A percentile compares a stretch with the other conserved stretches of the same genome.
Conservation (phyloP, 2,329 filamentous ascomycete genomes). For the Colletotrichum sublineola region DNA sequence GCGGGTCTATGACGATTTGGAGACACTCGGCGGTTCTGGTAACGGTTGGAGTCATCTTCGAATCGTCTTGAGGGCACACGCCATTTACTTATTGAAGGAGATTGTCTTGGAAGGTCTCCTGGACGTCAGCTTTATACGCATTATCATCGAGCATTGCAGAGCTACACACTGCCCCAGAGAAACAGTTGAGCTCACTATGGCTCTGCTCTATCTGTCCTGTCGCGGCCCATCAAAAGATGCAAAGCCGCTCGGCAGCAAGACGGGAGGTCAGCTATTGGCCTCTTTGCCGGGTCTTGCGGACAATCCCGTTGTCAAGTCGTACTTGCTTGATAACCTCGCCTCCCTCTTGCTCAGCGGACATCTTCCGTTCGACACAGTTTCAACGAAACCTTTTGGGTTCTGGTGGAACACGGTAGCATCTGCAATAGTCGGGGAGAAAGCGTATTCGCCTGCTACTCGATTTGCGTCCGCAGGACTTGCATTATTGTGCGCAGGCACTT, state of each 20-base stretch:
- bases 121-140: conserved; percentile 54
- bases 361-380: conserved; percentile 8
- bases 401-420: conserved; percentile 31
- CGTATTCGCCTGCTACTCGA: conserved; percentile 11
- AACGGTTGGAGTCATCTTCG: conserved; percentile 62
- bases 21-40: conserved; percentile 56
- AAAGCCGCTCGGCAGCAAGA: background rate
- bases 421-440: conserved; percentile 19
- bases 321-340: conserved; percentile 16
- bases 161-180: conserved; percentile 54
- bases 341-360: conserved; percentile 12
- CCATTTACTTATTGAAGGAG: conserved; percentile 56
- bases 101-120: conserved; percentile 59
- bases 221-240: conserved; percentile 47
- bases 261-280: conserved; percentile 43
- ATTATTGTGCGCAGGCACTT: conserved; percentile 2
- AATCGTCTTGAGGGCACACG: conserved; percentile 61
- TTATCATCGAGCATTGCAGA: conserved; percentile 59
- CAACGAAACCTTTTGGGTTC: conserved; percentile 16
- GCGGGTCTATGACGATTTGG: conserved; percentile 63
- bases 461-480: conserved; percentile 32
- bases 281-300: conserved; percentile 50
- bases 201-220: conserved; percentile 53
- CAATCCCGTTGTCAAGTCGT: background rate
- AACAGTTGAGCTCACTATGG: conserved; percentile 56